Conservation (phyloP, 768 basidiomycete species). For the Hericium erinaceus region DNA sequence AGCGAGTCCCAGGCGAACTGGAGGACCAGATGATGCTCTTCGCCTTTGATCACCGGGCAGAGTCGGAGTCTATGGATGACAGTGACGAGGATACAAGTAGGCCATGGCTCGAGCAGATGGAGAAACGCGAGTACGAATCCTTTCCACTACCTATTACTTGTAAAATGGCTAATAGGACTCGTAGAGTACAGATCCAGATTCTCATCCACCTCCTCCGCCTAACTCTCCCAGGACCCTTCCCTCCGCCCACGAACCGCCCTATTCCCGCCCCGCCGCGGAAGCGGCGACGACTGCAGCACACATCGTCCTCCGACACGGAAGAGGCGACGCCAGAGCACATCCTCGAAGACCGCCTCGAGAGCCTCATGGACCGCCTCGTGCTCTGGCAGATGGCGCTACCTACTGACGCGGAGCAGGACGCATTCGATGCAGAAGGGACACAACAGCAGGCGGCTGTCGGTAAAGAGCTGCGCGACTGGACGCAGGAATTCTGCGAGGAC, state of each 20-base stretch:
- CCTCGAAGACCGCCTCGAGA: slow-evolving; percentile 56
- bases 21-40: slow-evolving; percentile 20
- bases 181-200: slow-evolving; percentile 68
- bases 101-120: slow-evolving; percentile 21
- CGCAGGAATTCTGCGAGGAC: slow-evolving; percentile 60
- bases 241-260: slow-evolving; percentile 16
- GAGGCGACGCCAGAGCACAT: slow-evolving; percentile 10
- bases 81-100: slow-evolving; percentile 24
- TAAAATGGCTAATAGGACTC: not conserved
- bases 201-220: slow-evolving; percentile 59
- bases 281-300: slow-evolving; percentile 13
- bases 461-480: slow-evolving; percentile 45
- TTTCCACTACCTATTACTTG: not conserved
- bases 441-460: slow-evolving; percentile 2
- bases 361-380: slow-evolving; percentile 69
- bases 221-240: slow-evolving; percentile 41
- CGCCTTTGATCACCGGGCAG: slow-evolving; percentile 1
- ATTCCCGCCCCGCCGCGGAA: slow-evolving; percentile 8
- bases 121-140: slow-evolving; percentile 36
- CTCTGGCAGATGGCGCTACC: slow-evolving; percentile 57
- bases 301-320: slow-evolving; percentile 15
- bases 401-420: slow-evolving; percentile 17
- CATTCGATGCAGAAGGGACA: not conserved
- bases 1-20: slow-evolving; percentile 14
- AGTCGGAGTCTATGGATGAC: slow-evolving; percentile 1